Percentiles rank a stretch among this genome's conserved stretches.
phyloP scores from a whole-genome alignment of 2,329 filamentous ascomycete species.

The Epichloe gansuensis region DNA sequence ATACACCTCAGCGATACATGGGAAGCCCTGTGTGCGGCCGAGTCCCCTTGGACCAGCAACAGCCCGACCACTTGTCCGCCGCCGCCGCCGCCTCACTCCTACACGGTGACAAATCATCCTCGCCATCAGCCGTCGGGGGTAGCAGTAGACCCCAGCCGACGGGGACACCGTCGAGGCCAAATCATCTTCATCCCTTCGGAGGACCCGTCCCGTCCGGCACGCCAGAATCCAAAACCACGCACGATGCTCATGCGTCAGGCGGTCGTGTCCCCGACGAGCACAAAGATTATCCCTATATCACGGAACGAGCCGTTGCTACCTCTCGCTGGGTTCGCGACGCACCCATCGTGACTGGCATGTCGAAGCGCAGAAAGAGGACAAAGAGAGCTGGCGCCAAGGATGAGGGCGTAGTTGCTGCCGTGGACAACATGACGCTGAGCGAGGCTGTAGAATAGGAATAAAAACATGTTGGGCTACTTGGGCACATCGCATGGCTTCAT shows the following conservation, averaged over 20 bases:
- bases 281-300: slow-evolving; percentile 57
- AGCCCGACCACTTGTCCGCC: background rate
- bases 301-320: slow-evolving; percentile 57
- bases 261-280: slow-evolving; percentile 27
- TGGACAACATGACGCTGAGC: background rate
- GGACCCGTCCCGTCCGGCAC: background rate
- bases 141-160: background rate
- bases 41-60: background rate
- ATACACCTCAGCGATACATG: slow-evolving; percentile 52
- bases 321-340: slow-evolving; percentile 57
- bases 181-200: background rate
- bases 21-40: slow-evolving; percentile 54
- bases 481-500: too few relatives aligned
- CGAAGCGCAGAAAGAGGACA: slow-evolving; percentile 26
- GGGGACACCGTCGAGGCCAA: slow-evolving; percentile 9
- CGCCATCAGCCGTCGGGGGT: slow-evolving; percentile 15
- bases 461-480: too few relatives aligned
- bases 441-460: background rate
- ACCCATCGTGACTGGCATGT: slow-evolving; percentile 25
- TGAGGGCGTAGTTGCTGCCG: background rate
- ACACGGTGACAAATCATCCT: slow-evolving; percentile 23
- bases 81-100: background rate
- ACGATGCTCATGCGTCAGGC: background rate
- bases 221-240: background rate
- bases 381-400: slow-evolving; percentile 7